Base-by-base conservation (phyloP, 352 stramenopile genomes). In the Phytophthora pseudosyringae region DNA sequence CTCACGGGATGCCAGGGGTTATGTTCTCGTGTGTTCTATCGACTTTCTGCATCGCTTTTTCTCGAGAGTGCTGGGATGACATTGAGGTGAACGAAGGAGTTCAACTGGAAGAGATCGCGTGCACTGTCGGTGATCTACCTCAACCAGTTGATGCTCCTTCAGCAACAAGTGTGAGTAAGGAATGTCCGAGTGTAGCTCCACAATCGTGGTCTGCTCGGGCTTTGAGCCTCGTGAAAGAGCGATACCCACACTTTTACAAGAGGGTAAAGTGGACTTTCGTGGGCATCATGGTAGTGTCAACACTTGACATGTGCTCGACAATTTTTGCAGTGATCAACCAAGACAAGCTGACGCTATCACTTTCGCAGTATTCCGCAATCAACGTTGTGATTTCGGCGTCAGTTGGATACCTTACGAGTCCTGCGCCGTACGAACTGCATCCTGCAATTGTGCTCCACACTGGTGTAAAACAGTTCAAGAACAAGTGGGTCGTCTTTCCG, bases 231-330 rank as follows among this genome's bases (percentile, higher is more conserved):
- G 45, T 76, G 38, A 76, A 74, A 53, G 49, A 66, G 13, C 46
- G 41, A 46, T 91, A 83, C 26, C 71, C 72, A 31, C 79, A 81
- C 58, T 59, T 90, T 45, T 91, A 90, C 67, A 91, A 84, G 59
- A 71, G 84, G 16, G 73, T 89, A 6, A 91, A 88, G 55, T 93
- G 84, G 84, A 90, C 84, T 11, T 93, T 90, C 47, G 83, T 89
- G 25, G 69, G 71, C n/a, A 84, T 90, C 49, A 83, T 90, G 52
- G 44, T 93, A 7, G 66, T 90, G 7, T 89, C 84, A 4, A 75
- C 71, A 10, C 59, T 91, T n/a, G 84, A 93, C 47, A 53, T 90
- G 18, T 88, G 81, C 58, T 91, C 82, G 9, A 90, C 82, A 1
- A 55, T 85, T 36, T 69, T 89, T 12, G 58, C 69, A 18, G 48